phyloP scores from a whole-genome alignment of 2,329 filamentous ascomycete species.

The Simplicillium sp. region DNA sequence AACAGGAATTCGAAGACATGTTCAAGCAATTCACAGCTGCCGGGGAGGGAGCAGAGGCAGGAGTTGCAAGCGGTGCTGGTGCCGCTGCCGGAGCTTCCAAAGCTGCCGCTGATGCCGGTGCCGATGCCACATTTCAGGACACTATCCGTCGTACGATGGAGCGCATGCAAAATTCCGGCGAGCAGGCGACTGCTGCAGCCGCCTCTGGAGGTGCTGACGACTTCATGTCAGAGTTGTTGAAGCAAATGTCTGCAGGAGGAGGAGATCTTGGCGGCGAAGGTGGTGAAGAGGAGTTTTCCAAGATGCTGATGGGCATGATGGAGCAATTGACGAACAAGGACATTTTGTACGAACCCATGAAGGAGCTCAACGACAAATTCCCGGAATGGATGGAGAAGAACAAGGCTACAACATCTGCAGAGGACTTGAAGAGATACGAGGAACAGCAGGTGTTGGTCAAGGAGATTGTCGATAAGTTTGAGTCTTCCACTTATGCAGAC shows the following conservation, averaged over 20 bases:
- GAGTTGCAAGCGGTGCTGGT: constrained; percentile 16
- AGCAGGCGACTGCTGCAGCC: constrained; percentile 72
- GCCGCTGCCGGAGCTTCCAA: constrained; percentile 27
- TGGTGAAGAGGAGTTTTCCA: constrained; percentile 77
- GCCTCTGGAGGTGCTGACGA: constrained; percentile 62
- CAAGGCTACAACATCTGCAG: constrained; percentile 50
- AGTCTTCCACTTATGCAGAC: constrained; percentile 73
- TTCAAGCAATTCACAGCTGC: constrained; percentile 61
- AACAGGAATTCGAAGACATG: constrained; percentile 68
- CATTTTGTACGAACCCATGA: constrained; percentile 97
- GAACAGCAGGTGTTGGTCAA: constrained; percentile 70
- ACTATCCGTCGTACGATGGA: constrained; percentile 93
- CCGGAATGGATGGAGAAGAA: constrained; percentile 82
- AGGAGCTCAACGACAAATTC: constrained; percentile 89
- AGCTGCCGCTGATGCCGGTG: constrained; percentile 24
- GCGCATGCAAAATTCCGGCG: constrained; percentile 83
- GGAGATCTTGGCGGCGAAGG: constrained; percentile 47
- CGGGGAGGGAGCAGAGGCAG: constrained; percentile 20
- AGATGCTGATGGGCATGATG: constrained; percentile 98
- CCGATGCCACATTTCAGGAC: constrained; percentile 73
- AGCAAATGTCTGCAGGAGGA: constrained; percentile 61
- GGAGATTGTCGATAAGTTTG: constrained; percentile 85
- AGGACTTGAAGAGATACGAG: constrained; percentile 72
- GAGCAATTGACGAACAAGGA: constrained; percentile 97
- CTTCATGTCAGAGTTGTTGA: constrained; percentile 84